Percentiles rank a stretch among this genome's conserved stretches.
These are phyloP conservation scores for Trichoderma virens DNA, from an alignment of 495 filamentous ascomycete species.

Conservation along the genomic window DNA sequence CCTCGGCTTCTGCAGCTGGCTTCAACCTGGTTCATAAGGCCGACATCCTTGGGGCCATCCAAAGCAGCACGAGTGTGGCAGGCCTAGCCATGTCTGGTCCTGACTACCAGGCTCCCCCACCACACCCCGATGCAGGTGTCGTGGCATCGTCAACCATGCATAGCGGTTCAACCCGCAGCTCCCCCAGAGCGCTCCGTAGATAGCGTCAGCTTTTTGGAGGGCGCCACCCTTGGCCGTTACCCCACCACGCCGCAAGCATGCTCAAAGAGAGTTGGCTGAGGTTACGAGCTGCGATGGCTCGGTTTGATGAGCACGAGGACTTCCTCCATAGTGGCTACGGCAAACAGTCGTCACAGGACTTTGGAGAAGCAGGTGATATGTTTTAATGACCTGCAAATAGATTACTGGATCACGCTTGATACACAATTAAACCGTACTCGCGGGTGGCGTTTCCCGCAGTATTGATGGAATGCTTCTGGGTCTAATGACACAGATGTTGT, in stretches of 20 bases:
- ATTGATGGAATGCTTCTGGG: too few species aligned
- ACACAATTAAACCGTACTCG: too few species aligned
- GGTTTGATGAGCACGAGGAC: not conserved
- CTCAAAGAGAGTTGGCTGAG: not conserved
- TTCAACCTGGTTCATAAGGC: not conserved
- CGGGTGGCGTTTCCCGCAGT: too few species aligned
- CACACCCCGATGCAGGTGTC: conserved; percentile 1
- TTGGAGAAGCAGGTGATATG: too few species aligned
- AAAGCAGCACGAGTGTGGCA: not conserved
- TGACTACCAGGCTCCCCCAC: not conserved
- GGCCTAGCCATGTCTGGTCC: not conserved
- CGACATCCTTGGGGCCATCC: not conserved
- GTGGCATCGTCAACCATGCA: conserved; percentile 9
- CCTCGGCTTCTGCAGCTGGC: not conserved
- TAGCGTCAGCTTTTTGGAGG: not conserved
- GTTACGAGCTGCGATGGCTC: not conserved
- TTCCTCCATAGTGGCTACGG: not conserved
- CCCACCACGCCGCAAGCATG: not conserved
- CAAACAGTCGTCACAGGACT: not conserved
- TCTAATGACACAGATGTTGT: too few species aligned
- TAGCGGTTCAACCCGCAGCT: conserved; percentile 4
- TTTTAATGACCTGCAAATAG: too few species aligned
- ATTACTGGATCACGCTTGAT: too few species aligned
- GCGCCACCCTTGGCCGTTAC: not conserved
- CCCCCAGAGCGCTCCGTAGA: conserved; percentile 7